Evolutionary conservation across 345 rosid species (phyloP).

Genomic region (Syzygium aromaticum): DNA sequence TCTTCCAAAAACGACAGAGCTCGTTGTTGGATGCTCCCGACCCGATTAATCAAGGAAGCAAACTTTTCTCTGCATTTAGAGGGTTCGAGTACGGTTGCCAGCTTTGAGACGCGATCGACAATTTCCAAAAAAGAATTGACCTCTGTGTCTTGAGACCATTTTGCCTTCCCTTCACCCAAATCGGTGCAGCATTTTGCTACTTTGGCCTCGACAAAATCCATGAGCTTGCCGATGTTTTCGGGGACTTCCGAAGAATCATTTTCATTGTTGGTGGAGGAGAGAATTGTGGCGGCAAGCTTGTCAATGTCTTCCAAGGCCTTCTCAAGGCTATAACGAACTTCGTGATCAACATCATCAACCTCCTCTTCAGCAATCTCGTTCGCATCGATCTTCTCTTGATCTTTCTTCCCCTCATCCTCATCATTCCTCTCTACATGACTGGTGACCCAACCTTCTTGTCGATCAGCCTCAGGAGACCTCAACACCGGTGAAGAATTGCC

Average conservation of each 20-base stretch:
- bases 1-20: conserved; percentile 75
- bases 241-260: conserved; percentile 28
- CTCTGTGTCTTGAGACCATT: conserved; percentile 24
- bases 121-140: conserved; percentile 38
- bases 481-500: background rate
- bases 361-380: background rate
- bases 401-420: background rate
- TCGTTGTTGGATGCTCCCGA: conserved; percentile 52
- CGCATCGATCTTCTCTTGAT: background rate
- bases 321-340: conserved; percentile 18
- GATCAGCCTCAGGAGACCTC: background rate
- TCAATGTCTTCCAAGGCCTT: conserved; percentile 48
- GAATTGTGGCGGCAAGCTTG: conserved; percentile 20
- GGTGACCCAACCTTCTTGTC: background rate
- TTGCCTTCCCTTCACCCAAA: conserved; percentile 24
- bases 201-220: conserved; percentile 52
- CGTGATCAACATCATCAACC: background rate
- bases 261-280: conserved; percentile 10
- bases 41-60: conserved; percentile 33
- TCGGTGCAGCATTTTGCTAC: conserved; percentile 22
- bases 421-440: background rate
- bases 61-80: conserved; percentile 28
- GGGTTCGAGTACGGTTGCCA: conserved; percentile 17
- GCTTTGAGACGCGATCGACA: conserved; percentile 43
- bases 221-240: conserved; percentile 37